Percentiles rank a stretch among this genome's conserved stretches.
phyloP scores from a whole-genome alignment of 495 filamentous ascomycete species.

The Neurospora tetrasperma region DNA sequence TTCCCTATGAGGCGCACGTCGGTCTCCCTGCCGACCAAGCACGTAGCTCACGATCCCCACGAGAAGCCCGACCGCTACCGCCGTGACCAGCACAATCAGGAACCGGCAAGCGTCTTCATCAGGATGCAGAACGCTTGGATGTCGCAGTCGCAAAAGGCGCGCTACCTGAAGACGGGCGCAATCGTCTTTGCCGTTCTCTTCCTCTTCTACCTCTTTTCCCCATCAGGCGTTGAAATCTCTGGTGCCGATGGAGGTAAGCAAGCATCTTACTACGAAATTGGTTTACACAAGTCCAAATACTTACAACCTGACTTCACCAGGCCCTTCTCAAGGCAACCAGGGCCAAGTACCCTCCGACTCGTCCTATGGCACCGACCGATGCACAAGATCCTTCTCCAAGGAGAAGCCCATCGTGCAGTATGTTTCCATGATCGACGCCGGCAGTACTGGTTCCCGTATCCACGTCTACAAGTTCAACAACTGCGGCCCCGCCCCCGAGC shows the following conservation, averaged over 20 bases:
- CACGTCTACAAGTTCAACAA: conserved; percentile 99
- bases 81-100: conserved; percentile 24
- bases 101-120: conserved; percentile 30
- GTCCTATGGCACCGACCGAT: conserved; percentile 55
- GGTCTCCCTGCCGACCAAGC: conserved; percentile 48
- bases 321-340: conserved; percentile 5
- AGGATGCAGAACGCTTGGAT: conserved; percentile 47
- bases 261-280: not conserved
- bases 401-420: conserved; percentile 93
- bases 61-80: conserved; percentile 48
- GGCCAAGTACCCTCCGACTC: conserved; percentile 49
- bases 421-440: conserved; percentile 96
- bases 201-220: conserved; percentile 65
- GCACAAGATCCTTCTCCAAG: conserved; percentile 67
- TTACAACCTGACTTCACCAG: not conserved
- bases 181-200: conserved; percentile 65
- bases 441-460: conserved; percentile 93
- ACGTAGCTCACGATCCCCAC: conserved; percentile 45
- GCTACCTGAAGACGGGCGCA: conserved; percentile 74
- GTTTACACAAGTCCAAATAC: not conserved
- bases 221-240: conserved; percentile 39
- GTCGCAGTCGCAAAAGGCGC: conserved; percentile 62
- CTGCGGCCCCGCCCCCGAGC: conserved; percentile 88
- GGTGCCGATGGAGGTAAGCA: conserved; percentile 34
- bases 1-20: conserved; percentile 47